Base-by-base conservation (phyloP, 1,284 basidiomycete genomes). In the Nidula niveotomentosa region DNA sequence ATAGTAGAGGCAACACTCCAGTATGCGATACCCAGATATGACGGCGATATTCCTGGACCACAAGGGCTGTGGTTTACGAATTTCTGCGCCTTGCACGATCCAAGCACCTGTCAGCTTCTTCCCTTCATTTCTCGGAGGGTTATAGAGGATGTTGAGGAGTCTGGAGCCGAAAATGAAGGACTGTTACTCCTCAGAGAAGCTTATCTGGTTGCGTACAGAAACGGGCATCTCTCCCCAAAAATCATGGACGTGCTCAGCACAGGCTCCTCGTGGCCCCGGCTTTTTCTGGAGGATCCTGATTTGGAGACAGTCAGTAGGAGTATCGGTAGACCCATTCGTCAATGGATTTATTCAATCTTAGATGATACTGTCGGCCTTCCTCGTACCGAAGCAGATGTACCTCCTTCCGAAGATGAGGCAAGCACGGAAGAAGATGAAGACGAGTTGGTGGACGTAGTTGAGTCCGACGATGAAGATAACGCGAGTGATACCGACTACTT, bases 261-360 rank as follows among this genome's bases (percentile, higher is more conserved):
- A 0, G 81, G 79, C 17, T 85, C 86, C 0, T 82, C 76, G 56
- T 91, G 89, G 87, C 83, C 86, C 5, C 74, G 76, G 36, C 64
- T 85, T n/a, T 91, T 90, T 64, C 77, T 93, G 18, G 90, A 93
- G 56, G 80, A 84, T 60, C 91, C 91, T 0, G 91, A 93, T 65
- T 56, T 79, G 39, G 86, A 90, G 66, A 82, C 79, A 1, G 83
- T 86, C 6, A 72, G 79, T 8, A 70, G 80, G 47, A 84, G 78
- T 52, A 77, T 93, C 30, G 84, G 84, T 6, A 69, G 84, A 15
- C 79, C 82, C 0, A 76, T 92, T 35, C 77, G 88, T n/a, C 65
- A 73, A 47, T 88, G 85, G 84, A 74, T 79, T 23, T 90, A 91
- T 65, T 78, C 90, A 0, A 71, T 93, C 17, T 62, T 94, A 41